Conservation (phyloP, 2,329 filamentous ascomycete genomes). For the Cordyceps militaris region DNA sequence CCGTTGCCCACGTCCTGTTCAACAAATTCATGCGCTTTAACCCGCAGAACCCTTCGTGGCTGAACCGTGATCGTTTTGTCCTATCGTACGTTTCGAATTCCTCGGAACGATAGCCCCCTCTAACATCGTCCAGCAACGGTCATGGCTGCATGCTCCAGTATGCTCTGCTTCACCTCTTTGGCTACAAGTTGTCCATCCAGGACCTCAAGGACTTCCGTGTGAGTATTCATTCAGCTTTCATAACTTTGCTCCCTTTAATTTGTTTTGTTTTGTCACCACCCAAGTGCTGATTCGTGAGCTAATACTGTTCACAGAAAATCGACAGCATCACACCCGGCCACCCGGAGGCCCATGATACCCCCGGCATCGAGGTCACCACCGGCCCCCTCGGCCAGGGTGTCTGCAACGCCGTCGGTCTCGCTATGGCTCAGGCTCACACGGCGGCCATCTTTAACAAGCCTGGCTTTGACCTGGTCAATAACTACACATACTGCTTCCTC, state of each 20-base stretch:
- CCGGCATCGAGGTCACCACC: constrained; percentile 95
- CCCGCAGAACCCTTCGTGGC: constrained; percentile 96
- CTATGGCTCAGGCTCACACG: constrained; percentile 90
- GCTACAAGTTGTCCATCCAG: constrained; percentile 78
- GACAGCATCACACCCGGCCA: constrained; percentile 86
- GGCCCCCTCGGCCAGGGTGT: constrained; percentile 97
- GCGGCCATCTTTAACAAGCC: constrained; percentile 94
- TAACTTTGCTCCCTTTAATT: not conserved
- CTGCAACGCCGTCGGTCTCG: constrained; percentile 93
- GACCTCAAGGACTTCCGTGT: constrained; percentile 96
- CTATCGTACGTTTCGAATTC: constrained; percentile 73
- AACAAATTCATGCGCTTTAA: constrained; percentile 99
- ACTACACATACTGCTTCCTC: constrained; percentile 96
- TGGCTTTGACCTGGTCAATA: constrained; percentile 82
- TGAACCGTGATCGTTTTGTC: constrained; percentile 97
- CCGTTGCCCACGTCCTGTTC: constrained; percentile 91
- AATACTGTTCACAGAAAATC: constrained; percentile 31
- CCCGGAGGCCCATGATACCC: constrained; percentile 93
- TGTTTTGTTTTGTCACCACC: too few relatives aligned
- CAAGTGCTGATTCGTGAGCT: not conserved
- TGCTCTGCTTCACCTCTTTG: constrained; percentile 93
- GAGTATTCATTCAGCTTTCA: constrained; percentile 43
- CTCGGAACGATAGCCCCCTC: not conserved
- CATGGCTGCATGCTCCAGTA: constrained; percentile 99
- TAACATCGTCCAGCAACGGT: constrained; percentile 63